Evolutionary conservation across 768 basidiomycete genomes (phyloP), one percentile per base, ranked within the genome.

Genomic region (Dacryopinax spathularia): DNA sequence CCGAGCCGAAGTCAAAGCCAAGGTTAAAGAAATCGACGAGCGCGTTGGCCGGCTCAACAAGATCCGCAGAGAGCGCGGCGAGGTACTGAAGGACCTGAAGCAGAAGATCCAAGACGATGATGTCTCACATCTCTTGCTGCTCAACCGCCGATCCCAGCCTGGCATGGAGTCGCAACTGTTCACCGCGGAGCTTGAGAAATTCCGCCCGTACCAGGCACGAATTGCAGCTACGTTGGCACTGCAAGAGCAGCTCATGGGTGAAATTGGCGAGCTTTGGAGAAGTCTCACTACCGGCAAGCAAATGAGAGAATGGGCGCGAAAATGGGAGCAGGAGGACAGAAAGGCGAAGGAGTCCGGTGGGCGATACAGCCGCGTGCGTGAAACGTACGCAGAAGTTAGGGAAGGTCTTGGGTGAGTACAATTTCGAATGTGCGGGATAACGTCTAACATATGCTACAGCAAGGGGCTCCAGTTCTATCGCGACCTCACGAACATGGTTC

Each of bases 31-130:
- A 69, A 87, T 92, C 64, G 88, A 90, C 67, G 87, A 94, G 64
- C 77, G 84, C 60, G 73, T 98, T 16, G 85, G 84, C 29, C 78
- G 85, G 69, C 72, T 98, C 60, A 85, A 82, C 73, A 88, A 91
- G 77, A 87, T 99, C 65, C 80, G 85, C 44, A 83, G 83, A 64
- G 95, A 98, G 75, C 78, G 95, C 60, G 82, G 81, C 12, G 89
- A 94, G 68, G 85, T 92, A 0, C 74, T 98, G 62, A 93, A 89
- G 72, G 96, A 98, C 71, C 77, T 99, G 60, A 99, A 98, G 73
- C 94, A 97, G 43, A 96, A 95, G 93, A 82, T 96, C 56, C 96
- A 97, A 84, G 78, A 81, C 29, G 96, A 99, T 74, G 96, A 99
- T 67, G 95, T 98, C 29, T 99, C 95, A 0, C 91, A 95, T 71